Evolutionary conservation across 1,284 basidiomycete species (phyloP), one percentile per base, ranked within the genome.

Genomic region (Laetiporus sulphureus): DNA sequence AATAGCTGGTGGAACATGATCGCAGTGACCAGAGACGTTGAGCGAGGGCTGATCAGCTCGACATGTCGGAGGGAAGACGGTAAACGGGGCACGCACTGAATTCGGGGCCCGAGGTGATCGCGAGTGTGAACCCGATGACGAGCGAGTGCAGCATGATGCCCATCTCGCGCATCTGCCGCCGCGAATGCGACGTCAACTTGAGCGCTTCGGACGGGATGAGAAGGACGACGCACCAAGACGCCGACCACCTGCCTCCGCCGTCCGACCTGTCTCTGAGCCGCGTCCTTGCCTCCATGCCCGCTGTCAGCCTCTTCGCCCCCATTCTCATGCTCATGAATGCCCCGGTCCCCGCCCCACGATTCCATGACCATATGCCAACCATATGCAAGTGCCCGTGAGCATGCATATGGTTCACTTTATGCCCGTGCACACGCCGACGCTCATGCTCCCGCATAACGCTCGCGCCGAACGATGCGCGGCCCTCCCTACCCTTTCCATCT

Each of bases 91-190:
- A 70, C 79, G 44, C 45, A 85, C 83, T 72, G 49, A 89, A 87
- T 45, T 87, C 83, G 1, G 74, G 54, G 10, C 83, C 80, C 4
- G 71, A 67, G 1, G 81, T 74, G 44, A 87, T 77, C 2, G 81
- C 72, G 16, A 88, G 63, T 2, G 83, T 87, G 13, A 87, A 59
- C 2, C 83, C 83, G 41, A 88, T 83, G 16, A 87, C 79, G n/a
- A 84, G 60, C 0, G 83, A 86, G 50, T 87, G 85, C n/a, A 87
- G 73, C 81, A 86, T 84, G 48, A 88, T 87, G 22, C 83, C 84
- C 1, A 83, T 54, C 73, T 87, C 83, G 8, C 87, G 64, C 22
- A 87, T 77, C 82, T 85, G 42, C 27, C 29, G 13, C 4, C 37
- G 23, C 13, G 16, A 33, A 12, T 13, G 31, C 4, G 24, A 5